Conservation (phyloP, 345 rosid genomes). For the Brassica incana region DNA sequence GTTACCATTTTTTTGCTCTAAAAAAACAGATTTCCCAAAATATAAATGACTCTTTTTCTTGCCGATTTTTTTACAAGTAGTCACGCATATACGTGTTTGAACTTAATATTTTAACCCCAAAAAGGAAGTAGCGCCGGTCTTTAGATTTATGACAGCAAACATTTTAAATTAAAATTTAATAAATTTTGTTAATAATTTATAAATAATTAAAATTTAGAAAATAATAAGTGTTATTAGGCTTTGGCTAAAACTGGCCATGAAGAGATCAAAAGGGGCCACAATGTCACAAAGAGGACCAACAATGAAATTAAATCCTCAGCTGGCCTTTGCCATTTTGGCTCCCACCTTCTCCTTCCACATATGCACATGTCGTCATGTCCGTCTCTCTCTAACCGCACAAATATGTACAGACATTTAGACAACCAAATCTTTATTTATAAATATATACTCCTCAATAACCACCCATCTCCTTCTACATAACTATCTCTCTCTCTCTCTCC, state of each 20-base stretch:
- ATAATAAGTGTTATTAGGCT: background rate
- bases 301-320: slow-evolving; percentile 37
- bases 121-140: background rate
- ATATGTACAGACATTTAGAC: slow-evolving; percentile 32
- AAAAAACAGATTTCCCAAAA: too few species aligned
- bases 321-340: slow-evolving; percentile 48
- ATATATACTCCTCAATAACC: slow-evolving; percentile 38
- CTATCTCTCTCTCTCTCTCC: slow-evolving; percentile 19
- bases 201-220: background rate
- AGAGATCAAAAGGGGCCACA: slow-evolving; percentile 48
- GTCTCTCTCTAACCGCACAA: slow-evolving; percentile 17
- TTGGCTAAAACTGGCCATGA: background rate
- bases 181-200: background rate
- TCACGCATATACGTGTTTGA: slow-evolving; percentile 17
- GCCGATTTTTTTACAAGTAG: slow-evolving; percentile 14
- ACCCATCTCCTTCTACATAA: slow-evolving; percentile 29
- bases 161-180: background rate
- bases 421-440: slow-evolving; percentile 32
- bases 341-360: slow-evolving; percentile 52
- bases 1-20: too few species aligned
- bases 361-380: slow-evolving; percentile 48
- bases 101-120: slow-evolving; percentile 3
- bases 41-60: background rate
- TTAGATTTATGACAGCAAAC: background rate
- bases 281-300: slow-evolving; percentile 58